A percentile compares a stretch with the other conserved stretches of the same genome.
Evolutionary conservation across 768 basidiomycete species (phyloP).

Genomic region (Rhodotorula diobovata): DNA sequence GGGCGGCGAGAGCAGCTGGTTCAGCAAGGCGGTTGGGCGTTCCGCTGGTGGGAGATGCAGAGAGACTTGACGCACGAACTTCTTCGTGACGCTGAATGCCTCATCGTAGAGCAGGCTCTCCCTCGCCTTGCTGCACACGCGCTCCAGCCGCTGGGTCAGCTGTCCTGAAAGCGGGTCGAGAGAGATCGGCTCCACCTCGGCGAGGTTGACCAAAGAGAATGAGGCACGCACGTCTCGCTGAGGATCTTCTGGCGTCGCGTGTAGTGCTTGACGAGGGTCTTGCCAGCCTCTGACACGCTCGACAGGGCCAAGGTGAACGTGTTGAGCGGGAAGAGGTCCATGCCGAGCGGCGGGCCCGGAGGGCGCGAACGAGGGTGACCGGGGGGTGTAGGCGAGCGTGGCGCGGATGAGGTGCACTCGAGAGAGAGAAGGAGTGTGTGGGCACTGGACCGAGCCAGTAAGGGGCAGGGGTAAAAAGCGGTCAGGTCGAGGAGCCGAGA

Average conservation of each 20-base stretch:
- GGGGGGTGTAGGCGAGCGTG: too few relatives aligned
- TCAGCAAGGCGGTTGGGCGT: slow-evolving; percentile 33
- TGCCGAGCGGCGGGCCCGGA: neutral
- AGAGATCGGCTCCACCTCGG: neutral
- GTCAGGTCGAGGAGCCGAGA: too few relatives aligned
- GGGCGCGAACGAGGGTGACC: too few relatives aligned
- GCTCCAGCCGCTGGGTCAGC: neutral
- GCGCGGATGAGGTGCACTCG: too few relatives aligned
- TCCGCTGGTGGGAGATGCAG: slow-evolving; percentile 37
- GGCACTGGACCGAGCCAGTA: too few relatives aligned
- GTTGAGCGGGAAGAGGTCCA: slow-evolving; percentile 31
- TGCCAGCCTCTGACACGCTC: slow-evolving; percentile 8
- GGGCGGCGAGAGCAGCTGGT: neutral
- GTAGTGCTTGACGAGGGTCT: slow-evolving; percentile 47
- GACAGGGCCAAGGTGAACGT: slow-evolving; percentile 24
- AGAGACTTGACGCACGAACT: slow-evolving; percentile 53
- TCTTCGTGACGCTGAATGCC: slow-evolving; percentile 68
- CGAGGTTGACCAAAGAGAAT: neutral
- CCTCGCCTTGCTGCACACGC: slow-evolving; percentile 51
- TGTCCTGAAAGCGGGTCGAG: too few relatives aligned
- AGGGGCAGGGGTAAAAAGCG: too few relatives aligned
- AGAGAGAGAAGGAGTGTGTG: too few relatives aligned
- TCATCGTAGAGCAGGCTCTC: slow-evolving; percentile 67
- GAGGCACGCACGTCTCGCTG: slow-evolving; percentile 23
- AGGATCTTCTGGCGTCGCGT: slow-evolving; percentile 41